Base-by-base conservation (phyloP, 2,329 filamentous ascomycete genomes). In the Cytospora leucostoma region DNA sequence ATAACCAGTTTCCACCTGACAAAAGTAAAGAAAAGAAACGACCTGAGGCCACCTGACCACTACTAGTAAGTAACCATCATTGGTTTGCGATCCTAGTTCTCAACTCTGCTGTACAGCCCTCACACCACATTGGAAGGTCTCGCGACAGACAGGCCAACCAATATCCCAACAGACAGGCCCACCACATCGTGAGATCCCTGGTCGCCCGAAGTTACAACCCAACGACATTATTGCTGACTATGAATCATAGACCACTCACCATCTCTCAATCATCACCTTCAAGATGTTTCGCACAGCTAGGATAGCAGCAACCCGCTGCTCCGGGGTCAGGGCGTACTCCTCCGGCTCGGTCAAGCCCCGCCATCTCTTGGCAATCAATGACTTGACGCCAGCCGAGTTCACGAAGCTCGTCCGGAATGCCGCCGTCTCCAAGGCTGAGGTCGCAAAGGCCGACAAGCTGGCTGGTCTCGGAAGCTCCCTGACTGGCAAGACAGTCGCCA, bases 301-400 rank as follows among this genome's bases (percentile, higher is more conserved):
- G 66, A 65, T 56, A 56, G 59, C 67, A 58, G 66, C 69, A 59
- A 64, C 70, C 54, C 68, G 68, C 59, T 65, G 75, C 68, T 64
- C 78, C 32, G 78, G 80, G 62, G 72, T 73, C 64, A 76, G 82
- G 66, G 72, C 76, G 34, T 81, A 81, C 65, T 81, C 81, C 69
- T 76, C 60, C 70, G 57, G 52, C 32, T 37, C 90, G 13, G 50
- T 55, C 3, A 53, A 60, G n/a, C 59, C 92, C 56, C 89, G 95
- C 68, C 94, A 98, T 82, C 83, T 99, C 59, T 88, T 97, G 77
- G 96, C 93, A 61, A 97, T 97, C 71, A 88, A 88, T 59, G 93
- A 99, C 73, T 84, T 99, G 64, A 88, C 88, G 1, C 84, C 92
- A 7, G 78, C 83, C 53, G 95, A 99, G 77, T 87, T 99, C 71